Conservation (phyloP, 2,329 filamentous ascomycete genomes). For the Ophiostoma quercus region DNA sequence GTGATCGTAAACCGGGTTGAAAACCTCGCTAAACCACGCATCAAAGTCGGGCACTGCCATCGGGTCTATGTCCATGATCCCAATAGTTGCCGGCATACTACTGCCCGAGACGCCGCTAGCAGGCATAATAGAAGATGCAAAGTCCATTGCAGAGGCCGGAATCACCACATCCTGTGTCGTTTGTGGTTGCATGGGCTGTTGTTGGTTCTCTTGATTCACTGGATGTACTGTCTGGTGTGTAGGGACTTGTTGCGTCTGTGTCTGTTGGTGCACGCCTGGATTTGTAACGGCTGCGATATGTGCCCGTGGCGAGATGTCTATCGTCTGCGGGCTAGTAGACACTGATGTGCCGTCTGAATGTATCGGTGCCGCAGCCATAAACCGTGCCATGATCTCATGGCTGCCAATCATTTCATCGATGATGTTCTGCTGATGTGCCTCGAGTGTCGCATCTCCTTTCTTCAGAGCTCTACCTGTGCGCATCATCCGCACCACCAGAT, state of each 20-base stretch:
- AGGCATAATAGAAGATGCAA: not conserved
- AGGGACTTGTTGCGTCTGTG: not conserved
- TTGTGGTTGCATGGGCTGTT: not conserved
- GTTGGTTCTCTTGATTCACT: not conserved
- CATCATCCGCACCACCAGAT: slow-evolving; percentile 27
- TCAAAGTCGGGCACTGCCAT: not conserved
- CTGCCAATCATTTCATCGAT: not conserved
- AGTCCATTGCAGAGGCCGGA: not conserved
- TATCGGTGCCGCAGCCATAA: not conserved
- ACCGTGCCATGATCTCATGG: not conserved
- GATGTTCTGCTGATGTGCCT: not conserved
- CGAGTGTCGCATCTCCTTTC: not conserved
- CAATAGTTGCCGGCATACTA: not conserved
- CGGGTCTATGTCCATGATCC: not conserved
- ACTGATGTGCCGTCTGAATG: not conserved
- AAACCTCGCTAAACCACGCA: not conserved
- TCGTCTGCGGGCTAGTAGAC: not conserved
- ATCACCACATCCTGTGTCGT: not conserved
- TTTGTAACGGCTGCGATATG: not conserved
- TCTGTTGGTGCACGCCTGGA: not conserved
- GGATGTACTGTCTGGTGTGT: not conserved
- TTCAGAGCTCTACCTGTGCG: slow-evolving; percentile 20
- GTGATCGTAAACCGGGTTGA: not conserved
- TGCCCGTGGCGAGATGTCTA: not conserved
- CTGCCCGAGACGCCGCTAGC: not conserved